Evolutionary conservation across 352 stramenopile species (phyloP).

Genomic region (Globisporangium yorkense): DNA sequence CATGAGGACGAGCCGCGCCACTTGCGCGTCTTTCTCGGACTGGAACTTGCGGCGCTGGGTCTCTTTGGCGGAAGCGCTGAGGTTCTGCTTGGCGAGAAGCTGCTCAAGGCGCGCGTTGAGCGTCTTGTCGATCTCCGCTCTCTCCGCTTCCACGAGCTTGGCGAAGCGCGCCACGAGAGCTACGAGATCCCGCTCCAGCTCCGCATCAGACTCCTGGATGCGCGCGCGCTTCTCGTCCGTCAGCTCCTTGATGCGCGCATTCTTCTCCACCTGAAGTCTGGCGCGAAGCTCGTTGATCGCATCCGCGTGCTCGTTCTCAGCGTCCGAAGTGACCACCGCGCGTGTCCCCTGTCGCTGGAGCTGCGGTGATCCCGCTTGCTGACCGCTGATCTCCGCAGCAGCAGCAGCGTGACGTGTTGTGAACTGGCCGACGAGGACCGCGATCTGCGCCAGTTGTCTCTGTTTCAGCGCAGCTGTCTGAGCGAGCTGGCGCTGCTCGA

Average conservation of each 20-base stretch:
- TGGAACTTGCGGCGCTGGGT: slow-evolving; percentile 8
- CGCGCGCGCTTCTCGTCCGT: slow-evolving; percentile 27
- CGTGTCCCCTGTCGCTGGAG: not conserved
- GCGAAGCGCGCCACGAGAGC: slow-evolving; percentile 13
- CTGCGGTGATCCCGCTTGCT: not conserved
- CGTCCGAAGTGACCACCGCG: not conserved
- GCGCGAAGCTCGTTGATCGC: slow-evolving; percentile 37
- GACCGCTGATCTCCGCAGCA: slow-evolving; percentile 4
- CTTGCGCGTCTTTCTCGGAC: slow-evolving; percentile 32
- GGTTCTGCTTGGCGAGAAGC: not conserved
- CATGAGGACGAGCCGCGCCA: slow-evolving; percentile 42
- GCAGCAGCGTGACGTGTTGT: slow-evolving; percentile 17
- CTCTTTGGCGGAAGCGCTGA: slow-evolving; percentile 7
- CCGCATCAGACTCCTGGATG: slow-evolving; percentile 18
- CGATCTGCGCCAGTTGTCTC: slow-evolving; percentile 37
- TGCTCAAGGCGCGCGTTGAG: slow-evolving; percentile 12
- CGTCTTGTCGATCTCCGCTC: slow-evolving; percentile 27
- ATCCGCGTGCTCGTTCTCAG: slow-evolving; percentile 25
- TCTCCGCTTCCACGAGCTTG: slow-evolving; percentile 26
- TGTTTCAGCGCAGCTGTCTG: slow-evolving; percentile 32
- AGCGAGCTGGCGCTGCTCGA: slow-evolving; percentile 21
- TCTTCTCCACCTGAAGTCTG: slow-evolving; percentile 40
- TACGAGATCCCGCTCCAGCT: slow-evolving; percentile 7
- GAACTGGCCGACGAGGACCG: slow-evolving; percentile 40
- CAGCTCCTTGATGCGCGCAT: slow-evolving; percentile 40